These are phyloP conservation scores for Paracamarosporium sp. DNA, from an alignment of 2,329 filamentous ascomycete species.

Conservation along the genomic window DNA sequence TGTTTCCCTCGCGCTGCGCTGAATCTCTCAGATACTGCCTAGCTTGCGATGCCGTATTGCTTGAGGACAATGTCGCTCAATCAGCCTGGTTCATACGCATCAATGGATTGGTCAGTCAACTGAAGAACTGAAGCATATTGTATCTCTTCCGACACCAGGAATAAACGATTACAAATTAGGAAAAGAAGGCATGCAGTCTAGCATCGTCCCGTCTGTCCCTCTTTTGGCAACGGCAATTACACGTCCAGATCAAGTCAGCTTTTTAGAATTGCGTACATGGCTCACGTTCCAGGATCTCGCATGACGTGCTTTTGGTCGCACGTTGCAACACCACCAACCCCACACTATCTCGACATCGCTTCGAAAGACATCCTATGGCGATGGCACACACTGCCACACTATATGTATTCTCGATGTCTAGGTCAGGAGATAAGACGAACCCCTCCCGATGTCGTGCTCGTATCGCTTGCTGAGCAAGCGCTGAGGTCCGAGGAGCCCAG, in stretches of 20 bases:
- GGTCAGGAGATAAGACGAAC: background rate
- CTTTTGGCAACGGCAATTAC: too few relatives aligned
- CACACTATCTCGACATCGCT: conserved; percentile 2
- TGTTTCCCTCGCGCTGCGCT: background rate
- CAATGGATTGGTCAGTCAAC: too few relatives aligned
- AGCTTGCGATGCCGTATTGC: too few relatives aligned
- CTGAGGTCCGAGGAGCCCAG: background rate
- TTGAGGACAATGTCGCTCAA: too few relatives aligned
- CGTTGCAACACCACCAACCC: background rate
- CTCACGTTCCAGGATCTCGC: background rate
- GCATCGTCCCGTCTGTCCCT: too few relatives aligned
- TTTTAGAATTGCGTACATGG: background rate
- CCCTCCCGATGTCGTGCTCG: background rate
- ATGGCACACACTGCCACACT: background rate
- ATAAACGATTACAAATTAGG: too few relatives aligned
- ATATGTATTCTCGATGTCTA: background rate
- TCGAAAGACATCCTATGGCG: background rate
- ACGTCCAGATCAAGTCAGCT: too few relatives aligned
- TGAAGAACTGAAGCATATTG: too few relatives aligned
- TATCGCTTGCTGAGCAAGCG: background rate
- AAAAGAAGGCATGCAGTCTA: too few relatives aligned
- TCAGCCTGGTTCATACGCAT: too few relatives aligned
- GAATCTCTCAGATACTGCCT: background rate
- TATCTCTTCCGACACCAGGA: too few relatives aligned
- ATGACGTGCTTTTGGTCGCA: background rate